Conservation (phyloP, 441 rosid species). For the Arabidopsis hybrid region DNA sequence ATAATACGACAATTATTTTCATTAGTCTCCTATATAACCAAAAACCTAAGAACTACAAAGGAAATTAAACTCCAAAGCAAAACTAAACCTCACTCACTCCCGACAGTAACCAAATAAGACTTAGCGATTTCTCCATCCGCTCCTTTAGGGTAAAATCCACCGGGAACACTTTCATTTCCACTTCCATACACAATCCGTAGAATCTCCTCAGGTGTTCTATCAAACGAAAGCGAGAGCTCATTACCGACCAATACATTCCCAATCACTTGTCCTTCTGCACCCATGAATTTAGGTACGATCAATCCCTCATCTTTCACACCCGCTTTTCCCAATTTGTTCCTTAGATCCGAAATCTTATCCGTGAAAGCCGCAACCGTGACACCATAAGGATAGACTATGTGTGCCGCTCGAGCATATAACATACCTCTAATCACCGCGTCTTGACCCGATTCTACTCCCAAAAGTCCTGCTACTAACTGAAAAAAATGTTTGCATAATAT, state of each 20-base stretch:
- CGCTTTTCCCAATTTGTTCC: slow-evolving; percentile 60
- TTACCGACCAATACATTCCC: slow-evolving; percentile 84
- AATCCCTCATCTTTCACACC: slow-evolving; percentile 84
- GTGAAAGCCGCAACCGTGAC: slow-evolving; percentile 80
- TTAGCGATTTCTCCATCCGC: slow-evolving; percentile 71
- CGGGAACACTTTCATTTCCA: slow-evolving; percentile 68
- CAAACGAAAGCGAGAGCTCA: slow-evolving; percentile 54
- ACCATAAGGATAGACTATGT: slow-evolving; percentile 62
- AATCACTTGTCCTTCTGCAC: slow-evolving; percentile 61
- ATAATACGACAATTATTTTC: slow-evolving; percentile 13
- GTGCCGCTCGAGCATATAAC: slow-evolving; percentile 54
- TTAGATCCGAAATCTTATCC: slow-evolving; percentile 55
- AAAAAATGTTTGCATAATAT: neutral
- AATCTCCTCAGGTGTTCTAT: slow-evolving; percentile 73
- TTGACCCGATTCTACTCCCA: slow-evolving; percentile 89
- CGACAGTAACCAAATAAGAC: slow-evolving; percentile 41
- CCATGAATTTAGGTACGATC: slow-evolving; percentile 47
- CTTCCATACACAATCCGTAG: slow-evolving; percentile 76
- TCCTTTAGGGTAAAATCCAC: slow-evolving; percentile 88
- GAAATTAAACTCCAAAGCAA: slow-evolving; percentile 18
- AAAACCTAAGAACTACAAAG: slow-evolving; percentile 27
- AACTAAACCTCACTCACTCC: slow-evolving; percentile 16
- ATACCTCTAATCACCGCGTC: slow-evolving; percentile 80
- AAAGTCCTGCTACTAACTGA: slow-evolving; percentile 83
- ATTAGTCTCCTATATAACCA: slow-evolving; percentile 8